Evolutionary conservation across 306 rosid genomes (phyloP), one percentile per base, ranked within the genome.

Genomic region (Ceratonia siliqua): DNA sequence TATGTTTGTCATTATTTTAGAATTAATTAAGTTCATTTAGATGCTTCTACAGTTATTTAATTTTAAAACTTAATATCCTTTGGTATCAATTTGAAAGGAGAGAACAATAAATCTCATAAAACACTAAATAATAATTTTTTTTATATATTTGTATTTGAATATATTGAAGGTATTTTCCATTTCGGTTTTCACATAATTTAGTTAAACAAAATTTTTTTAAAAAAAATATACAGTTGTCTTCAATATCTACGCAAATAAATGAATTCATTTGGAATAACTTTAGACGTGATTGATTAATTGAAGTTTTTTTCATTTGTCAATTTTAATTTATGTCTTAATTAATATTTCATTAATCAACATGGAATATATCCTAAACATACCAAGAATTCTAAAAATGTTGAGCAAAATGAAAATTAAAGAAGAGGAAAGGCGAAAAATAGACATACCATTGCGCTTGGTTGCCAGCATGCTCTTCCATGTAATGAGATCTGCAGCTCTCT

Each of bases 391-490:
- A 4, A 38, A 38, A 38, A 46, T 46, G 43, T 38, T 10, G 11
- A 8, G 11, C 43, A 38, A 46, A 46, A 5, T 41, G 0, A 41
- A 41, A 3, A 46, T 2, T 11, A 2, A 15, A 11, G 8, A 32
- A 9, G 11, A 14, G 5, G 68, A 0, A 0, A 38, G 15, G 12
- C 3, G 1, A 42, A 64, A 66, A 39, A 2, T 14, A 53, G 45
- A 70, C 46, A 13, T 78, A 82, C 86, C 81, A 20, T 35, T 69
- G 78, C 41, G 64, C 28, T 61, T 61, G 80, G 57, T 49, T 11
- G 21, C 28, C 68, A 66, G 59, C 61, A 69, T 55, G 78, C 0
- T 70, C 68, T 56, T 75, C 67, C 11, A 57, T 70, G 63, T 50
- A 39, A 38, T 50, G 18, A 55, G 80, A 62, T 58, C 43, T 45